Conservation (phyloP, 768 basidiomycete species). For the Hericium erinaceus region DNA sequence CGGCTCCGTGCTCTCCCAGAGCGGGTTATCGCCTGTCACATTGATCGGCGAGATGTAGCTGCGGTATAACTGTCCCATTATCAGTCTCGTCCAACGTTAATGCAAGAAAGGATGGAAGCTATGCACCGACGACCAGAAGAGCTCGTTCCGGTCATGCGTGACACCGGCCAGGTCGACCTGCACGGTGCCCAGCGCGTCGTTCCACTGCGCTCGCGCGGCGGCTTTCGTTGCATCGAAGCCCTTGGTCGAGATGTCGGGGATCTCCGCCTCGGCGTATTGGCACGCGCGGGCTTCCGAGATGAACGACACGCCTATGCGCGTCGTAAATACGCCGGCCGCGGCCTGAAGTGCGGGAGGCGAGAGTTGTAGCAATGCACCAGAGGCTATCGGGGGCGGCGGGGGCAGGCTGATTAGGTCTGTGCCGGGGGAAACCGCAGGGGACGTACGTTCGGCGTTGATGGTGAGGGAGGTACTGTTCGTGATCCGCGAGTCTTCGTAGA, state of each 20-base stretch:
- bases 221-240: constrained; percentile 42
- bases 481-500: not conserved
- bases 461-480: not conserved
- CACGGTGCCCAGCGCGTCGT: constrained; percentile 45
- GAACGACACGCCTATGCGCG: constrained; percentile 56
- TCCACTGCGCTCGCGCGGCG: constrained; percentile 41
- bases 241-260: constrained; percentile 51
- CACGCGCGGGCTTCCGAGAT: constrained; percentile 55
- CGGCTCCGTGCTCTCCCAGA: not conserved
- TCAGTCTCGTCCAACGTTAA: too few species aligned
- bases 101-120: too few species aligned
- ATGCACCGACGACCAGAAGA: constrained; percentile 15
- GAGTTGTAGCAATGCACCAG: not conserved
- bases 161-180: constrained; percentile 35
- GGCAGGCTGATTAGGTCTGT: too few species aligned
- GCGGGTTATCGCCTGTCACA: not conserved
- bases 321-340: constrained; percentile 37
- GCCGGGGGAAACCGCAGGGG: too few species aligned
- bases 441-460: not conserved
- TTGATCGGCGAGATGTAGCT: not conserved
- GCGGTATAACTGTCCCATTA: not conserved
- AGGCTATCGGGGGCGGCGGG: too few species aligned
- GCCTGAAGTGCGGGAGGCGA: not conserved
- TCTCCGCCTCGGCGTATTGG: constrained; percentile 49
- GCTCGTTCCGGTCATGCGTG: constrained; percentile 35